These are phyloP conservation scores for Colletotrichum spaethianum DNA, from an alignment of 2,329 filamentous ascomycete species.

Conservation along the genomic window DNA sequence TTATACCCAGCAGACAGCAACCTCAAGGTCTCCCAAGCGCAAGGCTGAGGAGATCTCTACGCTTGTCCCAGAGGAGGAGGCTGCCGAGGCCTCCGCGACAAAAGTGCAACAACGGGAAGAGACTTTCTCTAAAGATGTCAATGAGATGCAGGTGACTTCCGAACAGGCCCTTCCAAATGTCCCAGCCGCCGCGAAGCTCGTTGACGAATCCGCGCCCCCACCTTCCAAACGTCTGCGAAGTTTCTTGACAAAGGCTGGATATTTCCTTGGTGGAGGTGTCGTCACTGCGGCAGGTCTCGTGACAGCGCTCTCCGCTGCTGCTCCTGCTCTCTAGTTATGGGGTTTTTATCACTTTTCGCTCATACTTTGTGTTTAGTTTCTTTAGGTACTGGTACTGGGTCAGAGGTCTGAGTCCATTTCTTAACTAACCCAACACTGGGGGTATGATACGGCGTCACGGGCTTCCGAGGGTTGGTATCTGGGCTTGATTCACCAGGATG, in stretches of 20 bases:
- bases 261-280: slow-evolving; percentile 29
- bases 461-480: not conserved
- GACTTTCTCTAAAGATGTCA: slow-evolving; percentile 24
- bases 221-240: slow-evolving; percentile 17
- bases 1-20: not conserved
- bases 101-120: not conserved
- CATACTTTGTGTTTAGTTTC: not conserved
- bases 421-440: not conserved
- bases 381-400: not conserved
- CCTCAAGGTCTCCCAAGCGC: slow-evolving; percentile 46
- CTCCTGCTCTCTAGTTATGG: slow-evolving; percentile 21
- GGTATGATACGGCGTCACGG: slow-evolving; percentile 8
- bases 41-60: slow-evolving; percentile 51
- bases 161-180: not conserved
- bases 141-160: not conserved
- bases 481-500: not conserved
- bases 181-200: not conserved
- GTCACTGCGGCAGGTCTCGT: slow-evolving; percentile 21
- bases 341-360: not conserved
- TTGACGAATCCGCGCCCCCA: not conserved
- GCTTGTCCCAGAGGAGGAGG: slow-evolving; percentile 42
- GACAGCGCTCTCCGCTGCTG: slow-evolving; percentile 27
- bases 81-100: not conserved
- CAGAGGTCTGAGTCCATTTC: not conserved
- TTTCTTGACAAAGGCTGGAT: slow-evolving; percentile 16